phyloP scores from a whole-genome alignment of 345 rosid species.

The Populus deltoides region DNA sequence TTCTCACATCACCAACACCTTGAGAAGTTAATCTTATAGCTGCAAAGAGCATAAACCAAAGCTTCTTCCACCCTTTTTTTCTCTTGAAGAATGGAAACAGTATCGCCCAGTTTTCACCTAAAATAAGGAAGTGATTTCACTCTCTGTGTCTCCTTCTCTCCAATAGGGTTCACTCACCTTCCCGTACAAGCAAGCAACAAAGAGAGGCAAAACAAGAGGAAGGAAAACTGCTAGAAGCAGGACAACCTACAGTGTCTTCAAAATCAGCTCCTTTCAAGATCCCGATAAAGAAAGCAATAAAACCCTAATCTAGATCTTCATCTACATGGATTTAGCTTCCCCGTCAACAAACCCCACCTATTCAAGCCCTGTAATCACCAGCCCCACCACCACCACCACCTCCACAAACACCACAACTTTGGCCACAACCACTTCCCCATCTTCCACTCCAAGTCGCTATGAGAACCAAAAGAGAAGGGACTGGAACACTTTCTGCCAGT shows the following conservation, averaged over 20 bases:
- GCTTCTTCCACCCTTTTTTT: neutral
- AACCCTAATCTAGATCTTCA: conserved; percentile 23
- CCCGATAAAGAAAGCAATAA: conserved; percentile 6
- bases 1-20: neutral
- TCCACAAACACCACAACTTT: neutral
- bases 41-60: neutral
- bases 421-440: conserved; percentile 8
- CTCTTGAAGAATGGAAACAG: neutral
- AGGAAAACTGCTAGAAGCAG: conserved; percentile 1
- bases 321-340: conserved; percentile 24
- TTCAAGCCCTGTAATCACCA: conserved; percentile 7
- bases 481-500: conserved; percentile 93
- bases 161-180: neutral
- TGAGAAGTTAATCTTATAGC: neutral
- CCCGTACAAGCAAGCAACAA: neutral
- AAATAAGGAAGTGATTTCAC: neutral
- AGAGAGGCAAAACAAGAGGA: neutral
- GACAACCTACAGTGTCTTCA: neutral
- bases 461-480: conserved; percentile 86
- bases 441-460: conserved; percentile 62
- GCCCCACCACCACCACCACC: neutral
- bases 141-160: neutral
- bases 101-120: neutral
- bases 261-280: neutral
- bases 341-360: conserved; percentile 15